Conservation (phyloP, 345 rosid species). For the Moricandia arvensis region DNA sequence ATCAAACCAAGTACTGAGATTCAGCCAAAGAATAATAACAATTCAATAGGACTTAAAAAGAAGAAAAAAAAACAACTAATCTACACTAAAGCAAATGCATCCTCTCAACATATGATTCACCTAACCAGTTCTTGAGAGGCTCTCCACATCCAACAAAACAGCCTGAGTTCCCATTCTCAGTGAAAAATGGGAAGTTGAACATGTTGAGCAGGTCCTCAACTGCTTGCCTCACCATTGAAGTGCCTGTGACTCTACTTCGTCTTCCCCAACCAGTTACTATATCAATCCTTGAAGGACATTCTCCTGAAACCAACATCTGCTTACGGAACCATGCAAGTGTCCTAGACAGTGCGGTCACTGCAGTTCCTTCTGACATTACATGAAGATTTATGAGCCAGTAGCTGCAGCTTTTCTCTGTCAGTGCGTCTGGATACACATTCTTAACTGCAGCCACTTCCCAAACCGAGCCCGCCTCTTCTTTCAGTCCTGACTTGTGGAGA, state of each 20-base stretch:
- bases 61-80: background rate
- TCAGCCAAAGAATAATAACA: background rate
- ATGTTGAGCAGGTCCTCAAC: conserved; percentile 75
- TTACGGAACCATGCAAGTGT: conserved; percentile 92
- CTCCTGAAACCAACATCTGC: conserved; percentile 72
- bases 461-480: conserved; percentile 92
- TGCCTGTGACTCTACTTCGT: conserved; percentile 83
- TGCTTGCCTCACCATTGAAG: conserved; percentile 80
- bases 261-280: conserved; percentile 98
- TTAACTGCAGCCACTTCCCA: conserved; percentile 90
- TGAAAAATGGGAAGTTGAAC: conserved; percentile 82
- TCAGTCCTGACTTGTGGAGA: conserved; percentile 90
- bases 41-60: background rate
- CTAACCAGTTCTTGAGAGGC: conserved; percentile 76
- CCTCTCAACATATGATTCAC: conserved; percentile 78
- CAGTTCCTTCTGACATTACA: conserved; percentile 98
- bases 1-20: conserved; percentile 7
- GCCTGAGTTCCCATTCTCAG: conserved; percentile 83
- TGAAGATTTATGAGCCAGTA: conserved; percentile 97
- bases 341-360: conserved; percentile 74
- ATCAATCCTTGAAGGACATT: conserved; percentile 75
- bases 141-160: conserved; percentile 89
- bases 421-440: conserved; percentile 83
- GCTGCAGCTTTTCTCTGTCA: conserved; percentile 72
- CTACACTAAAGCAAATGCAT: conserved; percentile 77